Evolutionary conservation across 768 basidiomycete genomes (phyloP).

Genomic region (Sarcomyxa edulis): DNA sequence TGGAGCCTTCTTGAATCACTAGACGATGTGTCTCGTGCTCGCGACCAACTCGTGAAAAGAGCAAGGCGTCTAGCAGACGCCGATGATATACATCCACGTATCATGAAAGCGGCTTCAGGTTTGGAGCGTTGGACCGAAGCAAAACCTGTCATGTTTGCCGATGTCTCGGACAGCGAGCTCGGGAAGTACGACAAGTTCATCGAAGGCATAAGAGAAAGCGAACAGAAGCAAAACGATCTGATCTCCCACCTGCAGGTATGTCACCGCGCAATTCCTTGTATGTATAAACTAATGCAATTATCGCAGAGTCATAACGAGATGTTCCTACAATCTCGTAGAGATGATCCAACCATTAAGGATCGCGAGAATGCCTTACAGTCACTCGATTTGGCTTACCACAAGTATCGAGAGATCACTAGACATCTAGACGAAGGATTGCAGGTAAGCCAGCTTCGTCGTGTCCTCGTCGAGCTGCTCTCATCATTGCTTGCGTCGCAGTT

Average conservation of each 20-base stretch:
- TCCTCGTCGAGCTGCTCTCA: neutral
- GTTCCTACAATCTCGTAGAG: conserved; percentile 73
- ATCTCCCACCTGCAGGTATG: conserved; percentile 66
- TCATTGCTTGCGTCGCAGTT: conserved; percentile 46
- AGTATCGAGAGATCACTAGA: conserved; percentile 77
- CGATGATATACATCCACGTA: conserved; percentile 70
- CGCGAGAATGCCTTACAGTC: conserved; percentile 79
- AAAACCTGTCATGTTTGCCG: conserved; percentile 85
- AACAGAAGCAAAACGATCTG: conserved; percentile 58
- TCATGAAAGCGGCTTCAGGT: conserved; percentile 60
- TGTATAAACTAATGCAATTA: neutral
- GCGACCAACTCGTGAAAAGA: conserved; percentile 57
- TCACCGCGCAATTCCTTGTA: conserved; percentile 1
- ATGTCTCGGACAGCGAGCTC: conserved; percentile 71
- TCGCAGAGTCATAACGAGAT: conserved; percentile 46
- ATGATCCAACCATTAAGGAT: conserved; percentile 72
- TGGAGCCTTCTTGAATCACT: conserved; percentile 75
- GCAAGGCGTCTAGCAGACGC: conserved; percentile 54
- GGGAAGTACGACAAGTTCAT: conserved; percentile 79
- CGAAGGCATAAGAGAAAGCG: conserved; percentile 45
- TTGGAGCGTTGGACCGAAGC: conserved; percentile 67
- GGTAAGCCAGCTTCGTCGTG: conserved; percentile 30
- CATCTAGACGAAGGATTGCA: conserved; percentile 89
- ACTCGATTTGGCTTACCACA: conserved; percentile 81
- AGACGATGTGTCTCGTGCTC: conserved; percentile 60